Percentiles rank a stretch among this genome's conserved stretches.
Conservation (phyloP, 2,329 filamentous ascomycete species). For the Fusarium oxysporum region DNA sequence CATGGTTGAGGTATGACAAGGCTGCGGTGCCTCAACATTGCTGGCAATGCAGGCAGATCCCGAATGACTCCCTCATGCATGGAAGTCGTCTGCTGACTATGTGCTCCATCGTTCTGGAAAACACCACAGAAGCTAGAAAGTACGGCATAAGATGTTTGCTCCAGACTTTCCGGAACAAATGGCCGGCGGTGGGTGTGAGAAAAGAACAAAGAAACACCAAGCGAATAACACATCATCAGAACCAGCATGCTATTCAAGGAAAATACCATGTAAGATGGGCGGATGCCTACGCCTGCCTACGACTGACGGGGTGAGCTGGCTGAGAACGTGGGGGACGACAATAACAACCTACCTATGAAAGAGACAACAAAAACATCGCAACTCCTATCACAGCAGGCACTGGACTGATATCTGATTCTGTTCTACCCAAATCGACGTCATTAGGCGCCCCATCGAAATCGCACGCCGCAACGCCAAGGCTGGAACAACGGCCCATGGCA, state of each 20-base stretch:
- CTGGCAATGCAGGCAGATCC: conserved; percentile 43
- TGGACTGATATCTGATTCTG: conserved; percentile 33
- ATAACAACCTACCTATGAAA: conserved; percentile 23
- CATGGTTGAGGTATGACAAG: conserved; percentile 42
- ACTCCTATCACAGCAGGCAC: conserved; percentile 36
- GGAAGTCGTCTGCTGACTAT: conserved; percentile 41
- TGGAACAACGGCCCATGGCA: conserved; percentile 32
- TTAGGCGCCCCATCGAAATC: conserved; percentile 12
- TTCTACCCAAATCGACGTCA: conserved; percentile 44
- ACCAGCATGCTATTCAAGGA: conserved; percentile 17
- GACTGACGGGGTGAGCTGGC: conserved; percentile 21
- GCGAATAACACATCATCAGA: conserved; percentile 27
- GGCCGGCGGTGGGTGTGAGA: conserved; percentile 15
- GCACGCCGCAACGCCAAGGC: conserved; percentile 39
- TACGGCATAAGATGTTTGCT: conserved; percentile 20
- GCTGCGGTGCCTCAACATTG: conserved; percentile 38
- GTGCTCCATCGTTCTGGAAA: conserved; percentile 30
- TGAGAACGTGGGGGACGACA: conserved; percentile 20
- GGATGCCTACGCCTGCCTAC: conserved; percentile 8
- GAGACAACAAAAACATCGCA: conserved; percentile 27
- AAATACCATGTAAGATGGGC: conserved; percentile 13
- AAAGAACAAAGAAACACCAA: conserved; percentile 15
- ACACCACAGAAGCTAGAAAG: conserved; percentile 14
- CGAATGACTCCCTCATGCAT: conserved; percentile 45
- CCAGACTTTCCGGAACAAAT: conserved; percentile 10